phyloP scores from a whole-genome alignment of 805 yeast species.

The Metschnikowia henanensis region DNA sequence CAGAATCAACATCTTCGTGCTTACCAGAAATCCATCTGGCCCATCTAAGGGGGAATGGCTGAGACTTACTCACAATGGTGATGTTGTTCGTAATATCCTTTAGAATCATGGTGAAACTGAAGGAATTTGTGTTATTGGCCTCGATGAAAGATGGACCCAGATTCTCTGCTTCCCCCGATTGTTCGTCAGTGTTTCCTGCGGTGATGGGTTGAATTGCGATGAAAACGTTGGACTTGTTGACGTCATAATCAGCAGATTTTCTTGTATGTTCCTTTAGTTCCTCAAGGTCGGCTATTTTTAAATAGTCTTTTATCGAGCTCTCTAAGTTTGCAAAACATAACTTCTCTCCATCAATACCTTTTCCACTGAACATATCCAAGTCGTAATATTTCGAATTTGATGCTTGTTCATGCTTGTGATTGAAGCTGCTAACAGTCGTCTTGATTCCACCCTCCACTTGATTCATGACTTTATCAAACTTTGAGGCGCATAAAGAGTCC shows the following conservation, averaged over 20 bases:
- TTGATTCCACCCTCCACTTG: constrained; percentile 81
- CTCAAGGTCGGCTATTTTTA: constrained; percentile 26
- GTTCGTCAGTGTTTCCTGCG: constrained; percentile 7
- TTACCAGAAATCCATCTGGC: constrained; percentile 81
- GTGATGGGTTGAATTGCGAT: constrained; percentile 65
- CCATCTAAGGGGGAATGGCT: constrained; percentile 90
- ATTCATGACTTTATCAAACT: constrained; percentile 62
- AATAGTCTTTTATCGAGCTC: constrained; percentile 53
- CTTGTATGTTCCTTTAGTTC: constrained; percentile 20
- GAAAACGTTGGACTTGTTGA: constrained; percentile 59
- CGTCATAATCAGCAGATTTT: constrained; percentile 18
- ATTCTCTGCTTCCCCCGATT: constrained; percentile 17
- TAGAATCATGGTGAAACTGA: constrained; percentile 73
- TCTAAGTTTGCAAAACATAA: constrained; percentile 86
- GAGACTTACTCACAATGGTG: constrained; percentile 74
- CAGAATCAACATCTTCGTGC: constrained; percentile 20
- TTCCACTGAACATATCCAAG: constrained; percentile 75
- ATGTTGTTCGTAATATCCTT: constrained; percentile 80
- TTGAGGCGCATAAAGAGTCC: constrained; percentile 47
- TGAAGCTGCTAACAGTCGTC: constrained; percentile 54
- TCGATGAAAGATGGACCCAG: constrained; percentile 36
- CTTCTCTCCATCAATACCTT: constrained; percentile 81
- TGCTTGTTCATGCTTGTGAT: constrained; percentile 30
- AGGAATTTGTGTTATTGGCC: constrained; percentile 51
- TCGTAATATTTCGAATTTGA: constrained; percentile 34